Conservation (phyloP, 768 basidiomycete genomes). For the Tulasnella sp. region DNA sequence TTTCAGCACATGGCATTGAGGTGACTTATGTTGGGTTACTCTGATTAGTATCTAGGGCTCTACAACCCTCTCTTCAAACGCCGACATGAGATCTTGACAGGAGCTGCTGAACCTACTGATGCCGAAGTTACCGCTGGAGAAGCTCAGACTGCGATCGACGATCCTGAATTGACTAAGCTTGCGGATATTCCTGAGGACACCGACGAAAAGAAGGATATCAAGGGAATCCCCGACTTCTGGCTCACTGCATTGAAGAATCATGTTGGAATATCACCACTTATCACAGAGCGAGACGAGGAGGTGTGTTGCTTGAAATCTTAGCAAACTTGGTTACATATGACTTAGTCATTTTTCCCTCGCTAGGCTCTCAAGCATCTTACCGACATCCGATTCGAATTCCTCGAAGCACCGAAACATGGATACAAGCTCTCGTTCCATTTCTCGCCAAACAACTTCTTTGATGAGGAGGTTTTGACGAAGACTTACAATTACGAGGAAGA, state of each 20-base stretch:
- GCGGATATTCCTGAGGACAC: conserved; percentile 22
- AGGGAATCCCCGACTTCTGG: conserved; percentile 92
- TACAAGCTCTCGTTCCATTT: conserved; percentile 87
- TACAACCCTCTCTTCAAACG: conserved; percentile 71
- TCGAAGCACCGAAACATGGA: conserved; percentile 42
- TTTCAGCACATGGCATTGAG: background rate
- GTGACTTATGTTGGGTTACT: conserved; percentile 1
- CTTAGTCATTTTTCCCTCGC: background rate
- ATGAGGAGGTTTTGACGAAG: conserved; percentile 73
- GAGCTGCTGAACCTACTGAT: conserved; percentile 51
- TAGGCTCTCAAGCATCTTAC: conserved; percentile 68
- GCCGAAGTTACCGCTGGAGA: conserved; percentile 79
- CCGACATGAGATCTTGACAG: conserved; percentile 70
- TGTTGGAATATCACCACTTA: conserved; percentile 66
- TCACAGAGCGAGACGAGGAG: conserved; percentile 79
- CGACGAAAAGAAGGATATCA: conserved; percentile 23
- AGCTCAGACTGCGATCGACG: conserved; percentile 56
- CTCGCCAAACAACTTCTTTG: conserved; percentile 72
- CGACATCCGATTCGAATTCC: conserved; percentile 72
- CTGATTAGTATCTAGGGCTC: conserved; percentile 28
- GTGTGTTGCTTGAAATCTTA: conserved; percentile 21
- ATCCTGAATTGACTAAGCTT: conserved; percentile 28
- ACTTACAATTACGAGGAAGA: conserved; percentile 85
- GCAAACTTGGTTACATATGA: background rate
- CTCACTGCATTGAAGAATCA: conserved; percentile 91